phyloP scores from a whole-genome alignment of 2,329 filamentous ascomycete species.

The Aspergillus fijiensis region DNA sequence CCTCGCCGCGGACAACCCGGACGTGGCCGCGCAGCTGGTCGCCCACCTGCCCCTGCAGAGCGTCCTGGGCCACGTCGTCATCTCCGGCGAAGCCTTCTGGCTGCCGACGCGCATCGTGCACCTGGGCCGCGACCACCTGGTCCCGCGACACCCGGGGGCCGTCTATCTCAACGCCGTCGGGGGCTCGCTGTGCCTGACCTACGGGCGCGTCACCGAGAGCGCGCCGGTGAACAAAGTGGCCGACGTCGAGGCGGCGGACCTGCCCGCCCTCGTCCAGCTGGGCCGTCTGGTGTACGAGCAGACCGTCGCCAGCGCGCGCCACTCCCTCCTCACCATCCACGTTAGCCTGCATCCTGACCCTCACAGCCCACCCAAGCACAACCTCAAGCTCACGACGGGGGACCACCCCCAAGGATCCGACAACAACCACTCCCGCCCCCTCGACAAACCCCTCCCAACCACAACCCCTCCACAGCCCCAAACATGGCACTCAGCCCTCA shows the following conservation, averaged over 20 bases:
- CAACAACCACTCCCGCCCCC: no score
- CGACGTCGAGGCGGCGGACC: background rate
- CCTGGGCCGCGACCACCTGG: background rate
- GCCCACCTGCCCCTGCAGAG: background rate
- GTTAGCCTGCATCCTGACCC: no score
- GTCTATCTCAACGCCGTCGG: background rate
- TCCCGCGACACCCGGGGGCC: background rate
- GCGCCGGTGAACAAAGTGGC: slow-evolving; percentile 2
- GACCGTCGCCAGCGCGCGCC: no score
- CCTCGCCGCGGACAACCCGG: background rate
- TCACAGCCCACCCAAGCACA: no score
- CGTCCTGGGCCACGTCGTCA: background rate
- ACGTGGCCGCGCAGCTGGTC: background rate
- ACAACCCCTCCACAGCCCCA: no score
- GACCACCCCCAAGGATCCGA: no score
- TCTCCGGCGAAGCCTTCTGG: slow-evolving; percentile 2
- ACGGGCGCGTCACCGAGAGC: background rate
- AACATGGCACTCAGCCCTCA: no score
- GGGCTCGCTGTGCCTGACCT: background rate
- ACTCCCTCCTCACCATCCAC: no score
- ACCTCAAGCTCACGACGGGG: no score
- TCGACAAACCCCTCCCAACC: no score
- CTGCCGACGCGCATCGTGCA: slow-evolving; percentile 2
- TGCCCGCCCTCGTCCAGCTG: background rate
- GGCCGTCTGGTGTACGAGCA: background rate